Percentiles rank a stretch among this genome's conserved stretches.
These are phyloP conservation scores for Ploettnerulaceae sp. DNA, from an alignment of 2,329 filamentous ascomycete genomes.

Conservation along the genomic window DNA sequence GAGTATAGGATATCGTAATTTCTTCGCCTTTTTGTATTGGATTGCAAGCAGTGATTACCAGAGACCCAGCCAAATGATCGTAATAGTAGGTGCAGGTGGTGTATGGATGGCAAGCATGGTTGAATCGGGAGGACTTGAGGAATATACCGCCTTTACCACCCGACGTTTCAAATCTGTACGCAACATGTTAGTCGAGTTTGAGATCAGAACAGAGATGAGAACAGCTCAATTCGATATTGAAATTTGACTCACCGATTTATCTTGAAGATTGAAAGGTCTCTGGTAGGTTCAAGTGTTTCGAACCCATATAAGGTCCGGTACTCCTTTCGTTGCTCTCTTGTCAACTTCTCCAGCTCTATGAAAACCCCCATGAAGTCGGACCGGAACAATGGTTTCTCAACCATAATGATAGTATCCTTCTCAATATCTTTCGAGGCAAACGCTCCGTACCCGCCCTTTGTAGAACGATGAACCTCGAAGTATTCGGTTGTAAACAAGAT, in stretches of 20 bases:
- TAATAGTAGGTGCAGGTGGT: constrained; percentile 40
- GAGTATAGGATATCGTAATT: constrained; percentile 48
- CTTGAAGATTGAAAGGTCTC: constrained; percentile 26
- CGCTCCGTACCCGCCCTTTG: constrained; percentile 30
- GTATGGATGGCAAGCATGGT: constrained; percentile 49
- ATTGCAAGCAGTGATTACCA: constrained; percentile 40
- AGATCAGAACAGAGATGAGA: neutral
- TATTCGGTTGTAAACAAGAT: constrained; percentile 25
- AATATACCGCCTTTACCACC: constrained; percentile 39
- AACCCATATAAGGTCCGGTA: constrained; percentile 23
- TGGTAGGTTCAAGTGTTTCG: constrained; percentile 10
- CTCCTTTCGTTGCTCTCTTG: constrained; percentile 16
- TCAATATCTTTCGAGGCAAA: constrained; percentile 30
- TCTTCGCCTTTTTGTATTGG: constrained; percentile 43
- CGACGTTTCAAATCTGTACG: constrained; percentile 20
- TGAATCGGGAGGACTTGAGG: constrained; percentile 50
- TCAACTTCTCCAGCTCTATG: constrained; percentile 21
- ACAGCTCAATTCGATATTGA: too few relatives aligned
- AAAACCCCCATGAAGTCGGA: constrained; percentile 17
- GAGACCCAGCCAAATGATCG: constrained; percentile 32
- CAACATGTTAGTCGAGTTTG: constrained; percentile 6
- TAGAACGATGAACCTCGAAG: constrained; percentile 28
- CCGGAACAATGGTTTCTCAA: constrained; percentile 27
- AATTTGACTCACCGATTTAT: constrained; percentile 31
- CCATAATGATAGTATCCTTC: constrained; percentile 23